phyloP scores from a whole-genome alignment of 495 filamentous ascomycete genomes.

The Lasiosphaeria hispida region DNA sequence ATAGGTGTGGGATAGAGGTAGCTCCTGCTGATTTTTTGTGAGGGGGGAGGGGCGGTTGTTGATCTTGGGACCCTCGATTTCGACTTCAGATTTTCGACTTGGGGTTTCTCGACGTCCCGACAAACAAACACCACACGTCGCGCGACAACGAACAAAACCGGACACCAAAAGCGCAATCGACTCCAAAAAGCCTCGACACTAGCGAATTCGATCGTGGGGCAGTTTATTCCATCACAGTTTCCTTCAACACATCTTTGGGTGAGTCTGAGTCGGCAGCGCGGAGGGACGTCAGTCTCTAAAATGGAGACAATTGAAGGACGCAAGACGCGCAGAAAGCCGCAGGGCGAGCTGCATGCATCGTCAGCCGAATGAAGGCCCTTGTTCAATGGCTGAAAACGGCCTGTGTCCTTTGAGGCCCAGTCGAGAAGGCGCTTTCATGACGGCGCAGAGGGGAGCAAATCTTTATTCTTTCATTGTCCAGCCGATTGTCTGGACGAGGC shows the following conservation, averaged over 20 bases:
- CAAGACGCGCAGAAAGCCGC: conserved; percentile 10
- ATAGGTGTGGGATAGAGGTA: too few species aligned
- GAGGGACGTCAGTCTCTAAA: background rate
- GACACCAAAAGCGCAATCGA: too few species aligned
- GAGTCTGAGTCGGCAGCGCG: background rate
- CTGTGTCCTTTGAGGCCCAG: conserved; percentile 21
- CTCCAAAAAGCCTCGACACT: too few species aligned
- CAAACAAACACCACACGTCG: too few species aligned
- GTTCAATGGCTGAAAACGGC: conserved; percentile 32
- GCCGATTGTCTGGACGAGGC: background rate
- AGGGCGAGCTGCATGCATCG: conserved; percentile 14
- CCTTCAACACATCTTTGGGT: background rate
- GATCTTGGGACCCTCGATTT: too few species aligned
- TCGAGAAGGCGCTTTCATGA: conserved; percentile 18
- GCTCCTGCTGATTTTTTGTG: too few species aligned
- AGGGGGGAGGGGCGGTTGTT: too few species aligned
- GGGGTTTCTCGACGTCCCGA: too few species aligned
- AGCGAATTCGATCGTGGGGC: too few species aligned
- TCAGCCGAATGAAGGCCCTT: conserved; percentile 31
- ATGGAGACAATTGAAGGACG: conserved; percentile 9
- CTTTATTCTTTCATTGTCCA: conserved; percentile 16
- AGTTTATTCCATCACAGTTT: too few species aligned
- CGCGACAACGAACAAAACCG: too few species aligned
- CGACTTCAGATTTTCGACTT: too few species aligned
- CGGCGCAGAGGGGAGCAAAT: conserved; percentile 12